Base-by-base conservation (phyloP, 2,329 filamentous ascomycete species). In the Arthrinium puccinioides region DNA sequence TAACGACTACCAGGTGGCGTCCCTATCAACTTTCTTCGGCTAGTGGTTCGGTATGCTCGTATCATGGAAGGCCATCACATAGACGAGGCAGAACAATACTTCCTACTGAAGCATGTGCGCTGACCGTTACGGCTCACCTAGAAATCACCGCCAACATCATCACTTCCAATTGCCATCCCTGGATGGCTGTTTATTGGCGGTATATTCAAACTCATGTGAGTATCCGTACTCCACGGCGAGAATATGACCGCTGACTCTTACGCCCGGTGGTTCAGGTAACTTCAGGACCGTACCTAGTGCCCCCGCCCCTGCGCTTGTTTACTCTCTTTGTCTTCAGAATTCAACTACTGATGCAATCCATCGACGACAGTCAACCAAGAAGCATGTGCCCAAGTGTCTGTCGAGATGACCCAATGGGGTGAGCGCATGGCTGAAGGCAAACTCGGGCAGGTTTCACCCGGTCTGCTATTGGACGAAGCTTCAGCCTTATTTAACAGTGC, bases 341-440 rank as follows among this genome's bases (percentile, higher is more conserved):
- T n/a, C 71, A 74, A 40, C 54, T 72, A 2, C 46, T 74, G 2
- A 63, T 74, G 55, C 69, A 74, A 44, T 74, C 75, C 27, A 72
- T 75, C 43, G 65, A 73, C 48, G 74, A 74, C 44, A 62, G 71
- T 38, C n/a, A n/a, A n/a, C n/a, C n/a, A n/a, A n/a, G n/a, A n/a
- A n/a, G n/a, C n/a, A n/a, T n/a, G n/a, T n/a, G n/a, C n/a, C n/a
- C n/a, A n/a, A n/a, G n/a, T n/a, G n/a, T n/a, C n/a, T n/a, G n/a
- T n/a, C n/a, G n/a, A n/a, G n/a, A n/a, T n/a, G n/a, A n/a, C n/a
- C n/a, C n/a, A n/a, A n/a, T n/a, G n/a, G n/a, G n/a, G n/a, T n/a
- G n/a, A n/a, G n/a, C n/a, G n/a, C n/a, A n/a, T n/a, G n/a, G n/a
- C n/a, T n/a, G n/a, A n/a, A 25, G 9, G 23, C 8, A 25, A 25